These are phyloP conservation scores for Ciborinia camelliae DNA, from an alignment of 2,329 filamentous ascomycete species.

Conservation along the genomic window DNA sequence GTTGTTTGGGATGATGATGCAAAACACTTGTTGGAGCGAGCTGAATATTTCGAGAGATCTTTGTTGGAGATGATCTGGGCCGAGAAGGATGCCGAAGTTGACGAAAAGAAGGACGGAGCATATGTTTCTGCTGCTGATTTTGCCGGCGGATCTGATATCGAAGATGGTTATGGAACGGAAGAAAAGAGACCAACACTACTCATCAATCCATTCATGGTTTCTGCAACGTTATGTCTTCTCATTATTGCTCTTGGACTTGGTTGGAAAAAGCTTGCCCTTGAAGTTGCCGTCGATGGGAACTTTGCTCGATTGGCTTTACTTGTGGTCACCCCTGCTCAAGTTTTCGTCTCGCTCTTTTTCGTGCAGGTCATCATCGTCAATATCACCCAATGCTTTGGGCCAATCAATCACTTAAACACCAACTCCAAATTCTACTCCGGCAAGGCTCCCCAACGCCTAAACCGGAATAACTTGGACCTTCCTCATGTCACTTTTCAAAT, in stretches of 20 bases:
- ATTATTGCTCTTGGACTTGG: conserved; percentile 54
- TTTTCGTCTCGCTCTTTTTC: conserved; percentile 54
- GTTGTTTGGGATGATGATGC: conserved; percentile 64
- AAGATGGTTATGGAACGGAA: conserved; percentile 1
- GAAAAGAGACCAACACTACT: conserved; percentile 48
- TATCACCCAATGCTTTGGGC: conserved; percentile 50
- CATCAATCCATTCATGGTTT: conserved; percentile 53
- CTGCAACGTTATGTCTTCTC: conserved; percentile 50
- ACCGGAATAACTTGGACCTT: conserved; percentile 43
- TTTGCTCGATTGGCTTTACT: conserved; percentile 51
- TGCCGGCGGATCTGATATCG: not conserved
- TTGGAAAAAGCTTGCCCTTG: conserved; percentile 52
- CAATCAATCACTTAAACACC: conserved; percentile 44
- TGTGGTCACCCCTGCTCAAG: conserved; percentile 48
- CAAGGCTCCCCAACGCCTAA: conserved; percentile 40
- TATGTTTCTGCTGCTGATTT: conserved; percentile 31
- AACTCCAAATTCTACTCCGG: conserved; percentile 44
- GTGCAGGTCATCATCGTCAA: conserved; percentile 50
- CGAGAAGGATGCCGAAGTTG: conserved; percentile 41
- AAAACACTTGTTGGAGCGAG: conserved; percentile 51
- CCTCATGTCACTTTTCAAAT: conserved; percentile 81
- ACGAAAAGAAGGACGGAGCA: conserved; percentile 29
- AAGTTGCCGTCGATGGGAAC: conserved; percentile 51
- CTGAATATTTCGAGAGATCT: conserved; percentile 49
- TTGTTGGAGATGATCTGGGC: conserved; percentile 59